Conservation (phyloP, 352 stramenopile genomes). For the Phytopythium kandeliae region DNA sequence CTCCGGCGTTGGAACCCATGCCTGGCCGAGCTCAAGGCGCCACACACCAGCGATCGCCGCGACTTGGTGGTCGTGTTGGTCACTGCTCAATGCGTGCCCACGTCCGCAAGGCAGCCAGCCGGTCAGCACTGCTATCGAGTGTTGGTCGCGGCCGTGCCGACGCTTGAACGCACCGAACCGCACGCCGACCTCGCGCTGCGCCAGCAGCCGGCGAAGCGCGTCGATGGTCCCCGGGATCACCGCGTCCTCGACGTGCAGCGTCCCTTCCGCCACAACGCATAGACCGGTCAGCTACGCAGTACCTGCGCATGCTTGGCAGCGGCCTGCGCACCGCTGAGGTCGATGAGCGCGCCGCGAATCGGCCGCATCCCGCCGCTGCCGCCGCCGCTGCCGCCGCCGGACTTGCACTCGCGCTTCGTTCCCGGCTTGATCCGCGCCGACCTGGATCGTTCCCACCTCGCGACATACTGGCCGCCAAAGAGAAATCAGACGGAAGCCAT, state of each 20-base stretch:
- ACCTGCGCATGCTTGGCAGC: no score
- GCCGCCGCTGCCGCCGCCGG: no score
- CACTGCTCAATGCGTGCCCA: constrained; percentile 16
- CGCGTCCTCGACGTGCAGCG: constrained; percentile 43
- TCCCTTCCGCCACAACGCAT: constrained; percentile 26
- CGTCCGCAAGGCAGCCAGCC: neutral
- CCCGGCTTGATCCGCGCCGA: no score
- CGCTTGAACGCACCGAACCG: constrained; percentile 52
- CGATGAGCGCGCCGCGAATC: constrained; percentile 42
- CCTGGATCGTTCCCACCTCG: no score
- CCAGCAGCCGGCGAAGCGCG: constrained; percentile 32
- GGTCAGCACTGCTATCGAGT: no score
- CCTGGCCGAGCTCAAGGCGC: no score
- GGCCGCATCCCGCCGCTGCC: constrained; percentile 12
- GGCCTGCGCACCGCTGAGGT: constrained; percentile 37
- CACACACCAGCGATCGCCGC: constrained; percentile 28
- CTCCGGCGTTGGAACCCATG: no score
- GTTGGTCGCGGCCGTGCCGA: no score
- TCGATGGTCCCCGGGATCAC: constrained; percentile 32
- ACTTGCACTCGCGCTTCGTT: no score
- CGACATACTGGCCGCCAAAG: no score
- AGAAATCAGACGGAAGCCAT: no score
- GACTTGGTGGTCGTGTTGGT: constrained; percentile 74
- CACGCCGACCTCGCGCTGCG: constrained; percentile 20
- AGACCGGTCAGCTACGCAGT: no score